Percentiles rank a stretch among this genome's conserved stretches.
These are phyloP conservation scores for Cryphonectria parasitica DNA, from an alignment of 2,329 filamentous ascomycete species.

Conservation along the genomic window DNA sequence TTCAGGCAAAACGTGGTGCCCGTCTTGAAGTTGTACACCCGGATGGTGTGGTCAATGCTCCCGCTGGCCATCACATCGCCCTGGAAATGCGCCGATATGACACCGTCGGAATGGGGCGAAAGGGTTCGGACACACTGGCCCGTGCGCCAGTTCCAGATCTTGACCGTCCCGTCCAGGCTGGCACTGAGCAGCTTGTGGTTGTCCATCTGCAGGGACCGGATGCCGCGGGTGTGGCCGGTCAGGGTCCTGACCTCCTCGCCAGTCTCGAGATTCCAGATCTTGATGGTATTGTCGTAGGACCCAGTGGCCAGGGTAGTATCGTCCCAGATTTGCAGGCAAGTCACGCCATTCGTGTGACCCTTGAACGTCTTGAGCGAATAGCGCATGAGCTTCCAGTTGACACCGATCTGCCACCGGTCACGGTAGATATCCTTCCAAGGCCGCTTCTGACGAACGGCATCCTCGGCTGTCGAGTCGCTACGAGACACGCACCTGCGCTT, in stretches of 20 bases:
- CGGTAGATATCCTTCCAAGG: slow-evolving; percentile 98
- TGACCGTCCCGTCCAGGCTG: slow-evolving; percentile 83
- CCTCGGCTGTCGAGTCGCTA: slow-evolving; percentile 28
- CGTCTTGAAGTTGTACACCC: slow-evolving; percentile 89
- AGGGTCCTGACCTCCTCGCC: slow-evolving; percentile 86
- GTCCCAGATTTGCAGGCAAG: slow-evolving; percentile 65
- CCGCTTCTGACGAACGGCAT: slow-evolving; percentile 42
- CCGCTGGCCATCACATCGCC: slow-evolving; percentile 83
- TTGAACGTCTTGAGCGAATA: slow-evolving; percentile 83
- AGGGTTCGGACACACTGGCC: slow-evolving; percentile 85
- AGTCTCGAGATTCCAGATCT: slow-evolving; percentile 93
- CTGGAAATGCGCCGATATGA: slow-evolving; percentile 88
- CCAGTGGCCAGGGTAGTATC: slow-evolving; percentile 91
- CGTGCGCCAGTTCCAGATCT: slow-evolving; percentile 96
- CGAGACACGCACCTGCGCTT: slow-evolving; percentile 42
- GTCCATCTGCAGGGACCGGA: slow-evolving; percentile 91
- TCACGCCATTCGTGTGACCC: slow-evolving; percentile 86
- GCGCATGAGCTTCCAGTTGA: slow-evolving; percentile 95
- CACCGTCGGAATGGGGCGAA: slow-evolving; percentile 76
- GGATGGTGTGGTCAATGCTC: slow-evolving; percentile 86
- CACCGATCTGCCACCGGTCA: slow-evolving; percentile 80
- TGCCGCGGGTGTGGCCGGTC: slow-evolving; percentile 77
- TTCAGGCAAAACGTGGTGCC: slow-evolving; percentile 79
- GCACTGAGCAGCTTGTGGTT: slow-evolving; percentile 90
- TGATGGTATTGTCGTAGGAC: slow-evolving; percentile 92